Base-by-base conservation (phyloP, 1,139 yeast genomes). In the Suhomyces bolitotheri region DNA sequence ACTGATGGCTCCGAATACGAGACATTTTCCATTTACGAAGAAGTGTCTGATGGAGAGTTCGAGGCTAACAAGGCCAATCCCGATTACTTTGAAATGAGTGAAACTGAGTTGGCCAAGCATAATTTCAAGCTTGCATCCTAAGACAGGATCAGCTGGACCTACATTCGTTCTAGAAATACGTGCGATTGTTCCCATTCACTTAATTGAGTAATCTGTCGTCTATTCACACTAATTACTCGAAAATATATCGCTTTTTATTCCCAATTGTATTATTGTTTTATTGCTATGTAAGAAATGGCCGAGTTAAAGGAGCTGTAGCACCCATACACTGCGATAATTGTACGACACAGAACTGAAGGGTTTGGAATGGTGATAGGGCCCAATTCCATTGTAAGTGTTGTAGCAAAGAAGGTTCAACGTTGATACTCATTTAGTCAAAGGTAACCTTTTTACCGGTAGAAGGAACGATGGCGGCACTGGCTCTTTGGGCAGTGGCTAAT, bases 361-460 rank as follows among this genome's bases (percentile, higher is more conserved):
- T n/a, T n/a, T n/a, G n/a, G n/a, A n/a, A n/a, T n/a, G n/a, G n/a
- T n/a, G n/a, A n/a, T n/a, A n/a, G n/a, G n/a, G n/a, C n/a, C n/a
- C n/a, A n/a, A n/a, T n/a, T n/a, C n/a, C n/a, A n/a, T n/a, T n/a
- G n/a, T n/a, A n/a, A n/a, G n/a, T n/a, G n/a, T n/a, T n/a, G n/a
- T n/a, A n/a, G n/a, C n/a, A n/a, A n/a, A n/a, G n/a, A n/a, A n/a
- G n/a, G n/a, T n/a, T n/a, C n/a, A n/a, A n/a, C n/a, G n/a, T n/a
- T n/a, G n/a, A n/a, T n/a, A n/a, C n/a, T 6, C 8, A 14, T 10
- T 44, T 55, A 71, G 45, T 69, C 76, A 38, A 90, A 90, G 5
- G 80, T 83, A 34, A 74, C 72, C 61, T 89, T 92, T 64, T 87
- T 90, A 58, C 97, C 98, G n/a, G 82, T 71, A 0, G 96, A 84